phyloP scores from a whole-genome alignment of 192 early-diverging fungal species.

The Backusella psychrophila region DNA sequence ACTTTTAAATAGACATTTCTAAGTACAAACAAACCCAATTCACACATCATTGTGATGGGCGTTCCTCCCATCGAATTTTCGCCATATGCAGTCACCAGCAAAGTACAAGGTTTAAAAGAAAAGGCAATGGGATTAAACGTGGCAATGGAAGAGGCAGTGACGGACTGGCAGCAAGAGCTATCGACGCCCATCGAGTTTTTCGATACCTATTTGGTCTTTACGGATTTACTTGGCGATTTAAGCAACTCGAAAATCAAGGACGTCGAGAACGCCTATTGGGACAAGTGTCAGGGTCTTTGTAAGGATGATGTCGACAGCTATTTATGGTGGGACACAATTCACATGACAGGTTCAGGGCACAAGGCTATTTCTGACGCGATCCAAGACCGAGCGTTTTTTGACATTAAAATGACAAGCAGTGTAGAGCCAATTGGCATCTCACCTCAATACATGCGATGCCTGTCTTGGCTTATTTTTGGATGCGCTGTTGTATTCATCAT shows the following conservation, averaged over 20 bases:
- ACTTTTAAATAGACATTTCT: constrained; percentile 1
- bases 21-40: not conserved
- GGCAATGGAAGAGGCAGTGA: constrained; percentile 23
- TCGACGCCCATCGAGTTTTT: constrained; percentile 3
- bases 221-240: constrained; percentile 25
- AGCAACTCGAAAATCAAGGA: constrained; percentile 15
- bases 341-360: constrained; percentile 35
- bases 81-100: constrained; percentile 17
- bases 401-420: not conserved
- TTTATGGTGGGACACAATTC: constrained; percentile 37
- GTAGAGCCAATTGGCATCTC: not conserved
- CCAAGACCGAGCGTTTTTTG: not conserved
- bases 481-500: not conserved
- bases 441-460: not conserved
- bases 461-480: constrained; percentile 1
- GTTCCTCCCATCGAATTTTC: constrained; percentile 33
- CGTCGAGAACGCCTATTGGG: constrained; percentile 35
- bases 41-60: constrained; percentile 22
- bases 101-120: not conserved
- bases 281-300: constrained; percentile 31
- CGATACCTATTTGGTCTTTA: constrained; percentile 20
- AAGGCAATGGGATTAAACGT: constrained; percentile 13
- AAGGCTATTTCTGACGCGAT: constrained; percentile 10
- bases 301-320: constrained; percentile 27
- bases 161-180: constrained; percentile 12